phyloP scores from a whole-genome alignment of 2,329 filamentous ascomycete genomes.

The Fusarium sarcochroum region DNA sequence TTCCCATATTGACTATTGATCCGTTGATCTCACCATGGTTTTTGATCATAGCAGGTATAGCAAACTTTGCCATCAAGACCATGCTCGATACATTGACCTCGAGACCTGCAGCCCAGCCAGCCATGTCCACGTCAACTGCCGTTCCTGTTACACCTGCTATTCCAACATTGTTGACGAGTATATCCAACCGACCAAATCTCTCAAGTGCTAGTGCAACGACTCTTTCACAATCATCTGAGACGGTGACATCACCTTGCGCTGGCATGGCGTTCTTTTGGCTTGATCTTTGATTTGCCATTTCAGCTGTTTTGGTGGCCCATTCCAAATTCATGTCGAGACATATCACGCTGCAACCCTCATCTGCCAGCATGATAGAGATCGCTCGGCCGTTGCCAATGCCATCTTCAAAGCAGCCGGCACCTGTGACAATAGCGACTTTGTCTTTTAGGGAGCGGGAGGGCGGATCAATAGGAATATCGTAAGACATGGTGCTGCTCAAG shows the following conservation, averaged over 20 bases:
- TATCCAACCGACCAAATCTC: constrained; percentile 70
- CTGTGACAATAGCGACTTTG: constrained; percentile 69
- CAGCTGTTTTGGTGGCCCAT: constrained; percentile 66
- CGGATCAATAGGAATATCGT: constrained; percentile 16
- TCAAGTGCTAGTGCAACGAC: constrained; percentile 59
- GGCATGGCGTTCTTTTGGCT: constrained; percentile 58
- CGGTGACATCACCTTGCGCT: constrained; percentile 68
- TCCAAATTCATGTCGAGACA: constrained; percentile 67
- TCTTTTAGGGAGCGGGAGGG: constrained; percentile 34
- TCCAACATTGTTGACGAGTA: constrained; percentile 76
- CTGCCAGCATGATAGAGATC: constrained; percentile 70
- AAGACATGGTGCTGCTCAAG: constrained; percentile 6
- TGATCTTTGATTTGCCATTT: constrained; percentile 62
- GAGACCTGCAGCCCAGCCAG: constrained; percentile 68
- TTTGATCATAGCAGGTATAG: constrained; percentile 70
- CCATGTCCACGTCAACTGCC: constrained; percentile 72
- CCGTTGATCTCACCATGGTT: constrained; percentile 65
- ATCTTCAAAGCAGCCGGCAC: constrained; percentile 68
- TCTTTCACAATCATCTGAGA: constrained; percentile 63
- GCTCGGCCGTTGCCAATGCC: constrained; percentile 73
- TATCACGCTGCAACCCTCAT: constrained; percentile 70
- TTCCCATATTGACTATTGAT: constrained; percentile 73
- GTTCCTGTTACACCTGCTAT: constrained; percentile 71
- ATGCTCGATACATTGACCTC: constrained; percentile 75
- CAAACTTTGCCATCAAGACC: constrained; percentile 74